These are phyloP conservation scores for Mycena latifolia DNA, from an alignment of 768 basidiomycete species.

Conservation along the genomic window DNA sequence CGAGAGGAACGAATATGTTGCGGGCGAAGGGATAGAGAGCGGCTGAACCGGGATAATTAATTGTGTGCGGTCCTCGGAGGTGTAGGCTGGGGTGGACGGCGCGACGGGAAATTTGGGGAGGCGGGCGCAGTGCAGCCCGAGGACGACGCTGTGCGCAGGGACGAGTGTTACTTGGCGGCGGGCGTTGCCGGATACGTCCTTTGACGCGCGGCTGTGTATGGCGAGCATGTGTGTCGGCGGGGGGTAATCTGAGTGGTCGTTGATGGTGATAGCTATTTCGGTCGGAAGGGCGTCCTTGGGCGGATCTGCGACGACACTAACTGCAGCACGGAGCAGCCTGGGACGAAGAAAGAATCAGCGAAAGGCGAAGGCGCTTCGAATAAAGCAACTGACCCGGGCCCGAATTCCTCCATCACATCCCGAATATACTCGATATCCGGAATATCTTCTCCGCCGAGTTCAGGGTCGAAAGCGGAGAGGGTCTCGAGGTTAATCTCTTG, in stretches of 20 bases:
- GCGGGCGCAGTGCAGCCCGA: constrained; percentile 63
- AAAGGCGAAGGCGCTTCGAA: neutral
- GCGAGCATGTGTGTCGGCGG: constrained; percentile 52
- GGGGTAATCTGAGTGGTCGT: constrained; percentile 36
- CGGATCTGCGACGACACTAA: constrained; percentile 49
- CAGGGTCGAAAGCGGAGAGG: constrained; percentile 58
- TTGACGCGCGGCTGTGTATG: constrained; percentile 35
- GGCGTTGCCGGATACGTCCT: neutral
- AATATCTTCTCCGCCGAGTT: constrained; percentile 48
- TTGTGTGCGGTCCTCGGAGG: constrained; percentile 46
- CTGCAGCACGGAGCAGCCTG: constrained; percentile 56
- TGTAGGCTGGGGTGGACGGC: constrained; percentile 40
- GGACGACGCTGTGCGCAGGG: constrained; percentile 64
- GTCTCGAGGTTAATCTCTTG: constrained; percentile 53
- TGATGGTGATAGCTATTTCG: constrained; percentile 56
- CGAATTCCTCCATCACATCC: constrained; percentile 56
- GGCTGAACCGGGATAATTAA: constrained; percentile 64
- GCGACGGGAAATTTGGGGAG: constrained; percentile 56
- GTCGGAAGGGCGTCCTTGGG: constrained; percentile 52
- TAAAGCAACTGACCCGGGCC: constrained; percentile 51
- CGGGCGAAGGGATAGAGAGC: constrained; percentile 63
- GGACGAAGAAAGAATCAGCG: constrained; percentile 27
- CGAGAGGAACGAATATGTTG: constrained; percentile 55
- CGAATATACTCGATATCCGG: constrained; percentile 60
- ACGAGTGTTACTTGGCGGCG: constrained; percentile 49